Conservation (phyloP, 345 rosid genomes). For the Citrus hindsii region DNA sequence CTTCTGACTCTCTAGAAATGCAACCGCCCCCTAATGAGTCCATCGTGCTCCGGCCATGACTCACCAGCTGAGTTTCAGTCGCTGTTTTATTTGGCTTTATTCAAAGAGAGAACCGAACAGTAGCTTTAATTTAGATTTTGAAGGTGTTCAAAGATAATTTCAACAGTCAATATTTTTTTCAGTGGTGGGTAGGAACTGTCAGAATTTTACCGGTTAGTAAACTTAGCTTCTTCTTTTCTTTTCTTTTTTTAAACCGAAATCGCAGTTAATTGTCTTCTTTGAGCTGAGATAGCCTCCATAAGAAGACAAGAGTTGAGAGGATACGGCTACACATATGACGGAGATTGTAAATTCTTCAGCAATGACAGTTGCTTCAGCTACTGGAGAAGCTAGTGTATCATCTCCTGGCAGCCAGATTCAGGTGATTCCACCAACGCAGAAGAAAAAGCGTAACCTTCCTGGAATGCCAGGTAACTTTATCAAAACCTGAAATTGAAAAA, state of each 20-base stretch:
- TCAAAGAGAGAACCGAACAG: background rate
- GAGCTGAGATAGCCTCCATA: background rate
- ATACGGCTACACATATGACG: conserved; percentile 13
- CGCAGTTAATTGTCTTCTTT: background rate
- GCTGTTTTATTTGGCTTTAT: conserved; percentile 11
- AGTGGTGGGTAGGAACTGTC: background rate
- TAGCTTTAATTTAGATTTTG: conserved; percentile 1
- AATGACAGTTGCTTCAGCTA: conserved; percentile 39
- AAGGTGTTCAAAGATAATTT: background rate
- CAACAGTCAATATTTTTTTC: conserved; percentile 5
- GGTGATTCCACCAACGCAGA: conserved; percentile 27
- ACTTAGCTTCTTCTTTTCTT: background rate
- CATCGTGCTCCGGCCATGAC: conserved; percentile 14
- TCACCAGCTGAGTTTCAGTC: conserved; percentile 24
- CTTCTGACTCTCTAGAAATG: background rate
- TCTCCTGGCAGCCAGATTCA: conserved; percentile 29
- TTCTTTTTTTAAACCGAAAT: background rate
- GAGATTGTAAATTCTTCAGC: conserved; percentile 42
- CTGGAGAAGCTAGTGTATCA: conserved; percentile 34
- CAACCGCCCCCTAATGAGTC: conserved; percentile 40
- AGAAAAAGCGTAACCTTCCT: conserved; percentile 76
- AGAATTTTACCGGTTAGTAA: background rate
- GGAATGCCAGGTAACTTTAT: conserved; percentile 69
- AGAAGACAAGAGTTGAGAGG: background rate
- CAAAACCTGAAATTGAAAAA: background rate